Evolutionary conservation across 2,329 filamentous ascomycete genomes (phyloP).

Genomic region (Sordariomycetes sp.): DNA sequence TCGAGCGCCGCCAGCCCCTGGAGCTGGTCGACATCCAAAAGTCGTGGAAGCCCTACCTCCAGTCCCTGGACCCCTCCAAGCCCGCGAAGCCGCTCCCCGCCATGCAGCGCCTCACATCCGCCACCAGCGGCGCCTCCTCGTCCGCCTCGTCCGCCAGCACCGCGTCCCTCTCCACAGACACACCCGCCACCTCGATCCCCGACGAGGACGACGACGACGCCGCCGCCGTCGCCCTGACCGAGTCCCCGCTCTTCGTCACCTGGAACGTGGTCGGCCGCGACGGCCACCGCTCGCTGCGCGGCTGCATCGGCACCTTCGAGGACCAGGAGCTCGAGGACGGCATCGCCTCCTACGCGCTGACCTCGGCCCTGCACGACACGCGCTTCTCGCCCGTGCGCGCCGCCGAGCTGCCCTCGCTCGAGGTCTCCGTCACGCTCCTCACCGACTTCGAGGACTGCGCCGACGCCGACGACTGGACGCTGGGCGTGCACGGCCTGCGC

Average conservation of each 20-base stretch:
- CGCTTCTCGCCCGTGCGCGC: conserved; percentile 47
- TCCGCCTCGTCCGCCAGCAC: conserved; percentile 16
- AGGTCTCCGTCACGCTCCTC: conserved; percentile 69
- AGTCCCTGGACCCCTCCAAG: conserved; percentile 9
- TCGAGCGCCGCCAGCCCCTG: conserved; percentile 58
- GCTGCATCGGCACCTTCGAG: conserved; percentile 95
- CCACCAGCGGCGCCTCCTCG: conserved; percentile 8
- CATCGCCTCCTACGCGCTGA: conserved; percentile 70
- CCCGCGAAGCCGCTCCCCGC: conserved; percentile 26
- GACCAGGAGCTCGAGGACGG: conserved; percentile 61
- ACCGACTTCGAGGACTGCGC: conserved; percentile 72
- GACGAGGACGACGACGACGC: no score
- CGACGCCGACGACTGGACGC: conserved; percentile 70
- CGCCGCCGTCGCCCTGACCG: conserved; percentile 47
- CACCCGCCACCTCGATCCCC: conserved; percentile 65
- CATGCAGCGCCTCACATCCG: conserved; percentile 26
- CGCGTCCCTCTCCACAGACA: conserved; percentile 22
- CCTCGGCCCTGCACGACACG: conserved; percentile 57
- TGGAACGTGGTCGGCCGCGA: conserved; percentile 9
- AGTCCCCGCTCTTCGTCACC: conserved; percentile 25
- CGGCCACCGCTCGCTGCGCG: conserved; percentile 58
- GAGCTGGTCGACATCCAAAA: conserved; percentile 59
- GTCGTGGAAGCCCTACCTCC: conserved; percentile 39
- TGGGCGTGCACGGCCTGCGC: conserved; percentile 78
- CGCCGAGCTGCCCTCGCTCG: conserved; percentile 44